Evolutionary conservation across 2,329 filamentous ascomycete species (phyloP), one percentile per base, ranked within the genome.

Genomic region (Colletotrichum higginsianum): DNA sequence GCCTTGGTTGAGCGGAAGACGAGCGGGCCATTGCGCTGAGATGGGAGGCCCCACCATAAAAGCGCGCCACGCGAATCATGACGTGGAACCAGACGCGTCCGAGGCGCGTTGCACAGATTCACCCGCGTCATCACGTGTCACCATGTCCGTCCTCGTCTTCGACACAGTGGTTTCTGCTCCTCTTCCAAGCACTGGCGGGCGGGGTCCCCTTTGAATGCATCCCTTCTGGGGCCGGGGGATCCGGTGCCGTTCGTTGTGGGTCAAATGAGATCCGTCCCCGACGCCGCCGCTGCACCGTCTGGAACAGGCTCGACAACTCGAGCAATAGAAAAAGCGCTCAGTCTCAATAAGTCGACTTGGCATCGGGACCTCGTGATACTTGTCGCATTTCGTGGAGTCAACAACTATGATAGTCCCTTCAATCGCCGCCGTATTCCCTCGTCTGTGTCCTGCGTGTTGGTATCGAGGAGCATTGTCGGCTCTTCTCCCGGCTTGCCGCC

Each of bases 401-500:
- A 9, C 30, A 26, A 12, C 30, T 66, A 71, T 12, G 71, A 18
- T 5, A 53, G 7, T 4, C 60, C 66, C 42, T 66, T 71, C 18
- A 68, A 15, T 44, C 73, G 61, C 4, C 66, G 62, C 11, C 73
- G 52, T 56, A 74, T 60, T 18, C 68, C 65, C 44, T 65, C 68
- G 3, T 74, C 72, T 9, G 58, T 61, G 11, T 71, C 63, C 21
- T 62, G 46, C 1, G 38, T 49, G 18, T 63, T 71, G 1, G 47
- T 52, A n/a, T 71, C 70, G 13, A 75, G 50, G 6, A 72, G 53
- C 2, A 71, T 23, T 2, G 42, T 26, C 4, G 30, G 5, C 12
- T 68, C 57, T 13, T 62, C 50, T 13, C 12, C n/a, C 53, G 67
- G 13, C 40, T 76, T 71, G 7, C 74, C 75, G 4, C 79, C 82